phyloP scores from a whole-genome alignment of 2,329 filamentous ascomycete species.

The Colletotrichum paranaense region DNA sequence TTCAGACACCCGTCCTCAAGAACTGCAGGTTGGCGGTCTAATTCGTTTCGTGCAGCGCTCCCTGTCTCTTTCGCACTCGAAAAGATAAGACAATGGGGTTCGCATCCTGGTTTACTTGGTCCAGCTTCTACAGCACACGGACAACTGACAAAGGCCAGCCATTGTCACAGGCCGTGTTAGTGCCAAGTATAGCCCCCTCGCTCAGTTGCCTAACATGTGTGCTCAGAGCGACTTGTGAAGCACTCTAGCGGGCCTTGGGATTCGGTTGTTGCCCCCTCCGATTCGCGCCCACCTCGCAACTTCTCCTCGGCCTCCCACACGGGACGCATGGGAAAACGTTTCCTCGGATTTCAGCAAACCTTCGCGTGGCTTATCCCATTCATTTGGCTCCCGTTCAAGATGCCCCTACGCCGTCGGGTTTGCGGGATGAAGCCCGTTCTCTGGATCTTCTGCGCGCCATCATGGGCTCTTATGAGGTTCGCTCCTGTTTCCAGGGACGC shows the following conservation, averaged over 20 bases:
- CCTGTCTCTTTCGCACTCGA: neutral
- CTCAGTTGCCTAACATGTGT: neutral
- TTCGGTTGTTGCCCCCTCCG: neutral
- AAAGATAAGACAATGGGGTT: neutral
- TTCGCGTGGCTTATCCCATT: neutral
- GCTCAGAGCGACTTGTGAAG: neutral
- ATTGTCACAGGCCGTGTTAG: neutral
- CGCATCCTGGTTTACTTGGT: neutral
- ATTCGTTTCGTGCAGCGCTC: neutral
- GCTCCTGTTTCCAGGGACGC: neutral
- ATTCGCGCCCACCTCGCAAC: neutral
- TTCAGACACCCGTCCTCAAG: constrained; percentile 14
- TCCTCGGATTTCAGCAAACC: neutral
- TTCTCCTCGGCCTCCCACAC: neutral
- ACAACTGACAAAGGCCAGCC: neutral
- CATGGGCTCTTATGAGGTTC: neutral
- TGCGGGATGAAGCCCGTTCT: too few relatives aligned
- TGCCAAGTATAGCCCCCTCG: neutral
- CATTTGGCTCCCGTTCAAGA: neutral
- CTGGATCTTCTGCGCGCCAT: neutral
- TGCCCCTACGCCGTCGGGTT: neutral
- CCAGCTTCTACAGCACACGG: neutral
- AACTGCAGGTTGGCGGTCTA: neutral
- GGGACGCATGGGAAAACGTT: neutral
- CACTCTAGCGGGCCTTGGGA: neutral